Conservation (phyloP, 2,329 filamentous ascomycete genomes). For the Fusarium fujikuroi region DNA sequence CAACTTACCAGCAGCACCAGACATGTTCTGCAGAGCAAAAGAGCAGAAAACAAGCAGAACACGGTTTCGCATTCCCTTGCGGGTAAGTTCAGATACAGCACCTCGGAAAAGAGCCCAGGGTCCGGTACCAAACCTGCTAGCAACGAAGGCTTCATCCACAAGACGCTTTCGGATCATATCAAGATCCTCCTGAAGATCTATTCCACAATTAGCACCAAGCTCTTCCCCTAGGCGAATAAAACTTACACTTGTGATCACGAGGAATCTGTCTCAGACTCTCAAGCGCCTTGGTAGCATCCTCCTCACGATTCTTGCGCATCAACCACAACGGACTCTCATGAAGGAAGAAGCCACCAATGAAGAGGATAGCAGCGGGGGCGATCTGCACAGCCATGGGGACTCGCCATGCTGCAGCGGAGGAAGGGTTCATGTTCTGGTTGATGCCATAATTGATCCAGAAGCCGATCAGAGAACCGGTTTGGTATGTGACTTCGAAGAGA, state of each 20-base stretch:
- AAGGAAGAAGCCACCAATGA: constrained; percentile 57
- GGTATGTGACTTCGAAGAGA: constrained; percentile 63
- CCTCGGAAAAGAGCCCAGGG: constrained; percentile 50
- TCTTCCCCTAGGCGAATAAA: fast-evolving
- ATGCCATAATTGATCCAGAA: constrained; percentile 63
- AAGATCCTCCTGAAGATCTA: constrained; percentile 60
- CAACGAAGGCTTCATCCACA: constrained; percentile 48
- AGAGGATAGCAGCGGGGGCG: constrained; percentile 56
- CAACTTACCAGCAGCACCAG: constrained; percentile 51
- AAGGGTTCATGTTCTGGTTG: constrained; percentile 51
- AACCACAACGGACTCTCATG: constrained; percentile 56
- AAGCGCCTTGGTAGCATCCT: constrained; percentile 48
- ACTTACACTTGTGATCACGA: constrained; percentile 49
- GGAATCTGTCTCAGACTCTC: constrained; percentile 57
- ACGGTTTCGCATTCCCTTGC: constrained; percentile 55
- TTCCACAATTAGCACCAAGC: neutral
- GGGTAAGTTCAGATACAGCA: constrained; percentile 49
- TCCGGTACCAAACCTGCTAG: constrained; percentile 48
- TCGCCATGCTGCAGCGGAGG: constrained; percentile 54
- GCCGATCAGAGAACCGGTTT: constrained; percentile 62
- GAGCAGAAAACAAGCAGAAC: constrained; percentile 51
- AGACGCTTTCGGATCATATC: constrained; percentile 55
- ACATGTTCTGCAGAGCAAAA: constrained; percentile 55
- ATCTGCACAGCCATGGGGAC: constrained; percentile 61
- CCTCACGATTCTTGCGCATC: constrained; percentile 48